These are phyloP conservation scores for Pythium vanterpoolii DNA, from an alignment of 352 stramenopile species.

Conservation along the genomic window DNA sequence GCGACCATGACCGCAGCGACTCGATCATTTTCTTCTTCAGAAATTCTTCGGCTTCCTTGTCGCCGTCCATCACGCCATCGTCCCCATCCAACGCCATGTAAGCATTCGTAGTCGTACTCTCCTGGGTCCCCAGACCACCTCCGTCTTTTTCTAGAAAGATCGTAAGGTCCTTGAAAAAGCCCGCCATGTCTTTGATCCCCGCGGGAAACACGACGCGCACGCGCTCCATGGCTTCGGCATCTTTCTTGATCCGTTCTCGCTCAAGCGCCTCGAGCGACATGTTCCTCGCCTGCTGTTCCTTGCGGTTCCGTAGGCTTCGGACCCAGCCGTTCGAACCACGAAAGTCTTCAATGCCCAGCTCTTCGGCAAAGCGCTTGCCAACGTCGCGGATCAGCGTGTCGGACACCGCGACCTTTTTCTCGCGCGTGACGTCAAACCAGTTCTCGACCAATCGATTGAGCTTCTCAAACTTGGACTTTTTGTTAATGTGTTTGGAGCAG, in stretches of 20 bases:
- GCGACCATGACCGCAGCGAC: conserved; percentile 58
- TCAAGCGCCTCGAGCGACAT: conserved; percentile 55
- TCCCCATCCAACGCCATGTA: conserved; percentile 7
- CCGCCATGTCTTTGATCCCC: conserved; percentile 65
- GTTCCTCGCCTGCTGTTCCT: conserved; percentile 55
- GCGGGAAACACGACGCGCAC: conserved; percentile 68
- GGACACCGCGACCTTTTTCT: conserved; percentile 64
- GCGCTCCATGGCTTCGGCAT: conserved; percentile 70
- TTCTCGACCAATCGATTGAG: conserved; percentile 79
- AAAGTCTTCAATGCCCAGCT: conserved; percentile 74
- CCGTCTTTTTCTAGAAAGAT: conserved; percentile 65
- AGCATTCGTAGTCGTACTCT: neutral
- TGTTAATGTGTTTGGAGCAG: conserved; percentile 85
- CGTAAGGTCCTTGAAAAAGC: conserved; percentile 74
- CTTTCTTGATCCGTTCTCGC: conserved; percentile 60
- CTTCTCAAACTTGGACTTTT: conserved; percentile 86
- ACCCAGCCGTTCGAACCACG: conserved; percentile 80
- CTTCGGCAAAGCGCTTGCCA: conserved; percentile 64
- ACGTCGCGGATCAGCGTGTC: conserved; percentile 77
- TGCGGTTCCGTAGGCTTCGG: conserved; percentile 72
- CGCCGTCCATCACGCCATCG: conserved; percentile 21
- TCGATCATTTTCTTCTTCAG: conserved; percentile 81
- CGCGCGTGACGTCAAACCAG: conserved; percentile 78
- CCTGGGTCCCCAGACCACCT: conserved; percentile 19
- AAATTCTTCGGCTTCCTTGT: conserved; percentile 44